Percentiles rank a stretch among this genome's conserved stretches.
Conservation (phyloP, 805 yeast species). For the Danielia oregonensis region DNA sequence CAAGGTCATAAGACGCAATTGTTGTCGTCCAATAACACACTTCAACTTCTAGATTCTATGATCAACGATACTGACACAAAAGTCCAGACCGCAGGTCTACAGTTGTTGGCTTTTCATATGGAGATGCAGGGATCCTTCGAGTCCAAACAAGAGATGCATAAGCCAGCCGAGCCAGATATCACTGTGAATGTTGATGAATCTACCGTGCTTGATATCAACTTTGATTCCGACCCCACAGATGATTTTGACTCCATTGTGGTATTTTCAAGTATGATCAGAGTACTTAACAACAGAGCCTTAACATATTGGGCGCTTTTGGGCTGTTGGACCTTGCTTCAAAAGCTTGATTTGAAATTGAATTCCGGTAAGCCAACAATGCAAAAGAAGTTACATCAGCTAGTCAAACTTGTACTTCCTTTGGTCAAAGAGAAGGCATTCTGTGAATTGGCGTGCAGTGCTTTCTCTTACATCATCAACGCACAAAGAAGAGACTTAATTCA, state of each 20-base stretch:
- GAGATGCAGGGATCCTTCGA: slow-evolving; percentile 4
- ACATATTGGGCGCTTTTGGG: slow-evolving; percentile 26
- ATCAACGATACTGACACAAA: slow-evolving; percentile 13
- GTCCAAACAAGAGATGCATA: neutral
- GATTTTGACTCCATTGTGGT: slow-evolving; percentile 4
- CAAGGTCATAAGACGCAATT: slow-evolving; percentile 3
- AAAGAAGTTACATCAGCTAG: slow-evolving; percentile 15
- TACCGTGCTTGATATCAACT: slow-evolving; percentile 10
- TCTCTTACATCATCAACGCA: slow-evolving; percentile 12
- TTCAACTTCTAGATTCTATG: slow-evolving; percentile 25
- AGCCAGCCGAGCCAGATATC: neutral
- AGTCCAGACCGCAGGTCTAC: slow-evolving; percentile 21
- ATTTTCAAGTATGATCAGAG: slow-evolving; percentile 15
- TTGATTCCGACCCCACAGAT: slow-evolving; percentile 4
- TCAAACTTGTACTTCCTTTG: slow-evolving; percentile 34
- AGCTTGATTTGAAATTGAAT: neutral
- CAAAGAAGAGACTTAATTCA: slow-evolving; percentile 9
- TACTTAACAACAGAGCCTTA: slow-evolving; percentile 19
- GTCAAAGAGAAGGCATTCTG: slow-evolving; percentile 27
- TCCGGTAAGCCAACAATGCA: neutral
- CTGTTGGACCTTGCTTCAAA: slow-evolving; percentile 6
- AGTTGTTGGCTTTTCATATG: slow-evolving; percentile 24
- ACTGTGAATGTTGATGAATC: slow-evolving; percentile 2
- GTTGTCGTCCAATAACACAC: slow-evolving; percentile 7
- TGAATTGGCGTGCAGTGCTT: slow-evolving; percentile 29